Evolutionary conservation across 2,329 filamentous ascomycete species (phyloP), one percentile per base, ranked within the genome.

Genomic region (Trichoderma harzianum): DNA sequence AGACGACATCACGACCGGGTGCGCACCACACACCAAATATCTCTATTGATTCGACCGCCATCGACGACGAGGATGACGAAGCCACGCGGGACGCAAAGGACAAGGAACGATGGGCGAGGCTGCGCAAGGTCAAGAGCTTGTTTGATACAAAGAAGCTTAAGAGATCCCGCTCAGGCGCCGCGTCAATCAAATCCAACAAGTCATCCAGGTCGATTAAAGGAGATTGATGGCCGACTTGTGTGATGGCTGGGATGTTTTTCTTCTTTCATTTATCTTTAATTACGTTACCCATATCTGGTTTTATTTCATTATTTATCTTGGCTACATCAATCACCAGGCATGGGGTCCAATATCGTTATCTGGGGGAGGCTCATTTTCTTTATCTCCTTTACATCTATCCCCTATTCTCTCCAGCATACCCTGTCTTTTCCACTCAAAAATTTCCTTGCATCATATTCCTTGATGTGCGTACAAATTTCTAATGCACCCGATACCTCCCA

Each of bases 91-190:
- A 86, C 61, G 85, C 82, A 58, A 91, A 91, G 78, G 91, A 93
- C 73, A 92, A 92, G 79, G 90, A 92, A 80, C 86, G 91, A 74
- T 93, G 91, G 91, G 88, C 90, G n/a, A 86, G 90, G 75, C 81
- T 94, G 74, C 87, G 90, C 76, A 87, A 88, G 72, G 90, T 94
- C 72, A 92, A 92, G 84, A 92, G 90, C 77, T 81, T 92, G 61
- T 90, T 94, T 76, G 90, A 92, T 73, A 85, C 88, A 7, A 93
- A 92, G 79, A 90, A 87, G 77, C 79, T 85, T 67, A 82, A 81
- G 69, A 81, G 81, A 43, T 80, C 82, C 68, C 79, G 85, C 47
- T 84, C 86, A 1, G 83, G 81, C 5, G 78, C 76, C 4, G 76
- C 80, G 8, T 83, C 77, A 5, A 72, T 69, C 68, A 72, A 62